Percentiles rank a stretch among this genome's conserved stretches.
phyloP scores from a whole-genome alignment of 1,284 basidiomycete genomes.

The Bjerkandera adusta region DNA sequence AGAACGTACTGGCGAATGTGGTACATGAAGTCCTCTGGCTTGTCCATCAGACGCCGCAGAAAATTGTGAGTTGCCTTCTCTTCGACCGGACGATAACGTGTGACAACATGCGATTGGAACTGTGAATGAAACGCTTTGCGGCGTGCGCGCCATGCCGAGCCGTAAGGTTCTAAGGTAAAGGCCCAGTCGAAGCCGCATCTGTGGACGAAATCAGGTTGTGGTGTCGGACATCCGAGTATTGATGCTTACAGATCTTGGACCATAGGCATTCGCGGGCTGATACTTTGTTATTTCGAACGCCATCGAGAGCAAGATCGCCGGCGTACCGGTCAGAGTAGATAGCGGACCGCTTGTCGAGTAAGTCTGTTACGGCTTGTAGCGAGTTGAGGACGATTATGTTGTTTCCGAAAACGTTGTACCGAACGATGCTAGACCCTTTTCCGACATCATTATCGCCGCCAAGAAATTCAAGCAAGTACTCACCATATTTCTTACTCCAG shows the following conservation, averaged over 20 bases:
- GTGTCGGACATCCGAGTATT: too few relatives aligned
- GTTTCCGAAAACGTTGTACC: constrained; percentile 2
- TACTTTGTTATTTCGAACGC: not conserved
- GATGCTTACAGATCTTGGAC: not conserved
- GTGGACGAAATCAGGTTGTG: too few relatives aligned
- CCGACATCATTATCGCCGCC: too few relatives aligned
- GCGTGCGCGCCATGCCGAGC: constrained; percentile 3
- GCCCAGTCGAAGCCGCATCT: constrained; percentile 3
- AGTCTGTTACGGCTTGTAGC: constrained; percentile 3
- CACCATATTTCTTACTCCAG: constrained; percentile 16
- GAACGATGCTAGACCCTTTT: constrained; percentile 8
- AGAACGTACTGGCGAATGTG: constrained; percentile 22
- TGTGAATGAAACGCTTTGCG: constrained; percentile 6
- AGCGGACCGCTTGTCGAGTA: constrained; percentile 11
- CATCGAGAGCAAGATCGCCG: not conserved
- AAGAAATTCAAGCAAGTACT: not conserved
- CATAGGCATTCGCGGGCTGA: constrained; percentile 1
- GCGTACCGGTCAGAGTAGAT: constrained; percentile 11
- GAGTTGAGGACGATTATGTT: constrained; percentile 1
- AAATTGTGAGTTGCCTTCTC: not conserved
- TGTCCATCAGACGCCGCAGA: not conserved
- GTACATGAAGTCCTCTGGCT: constrained; percentile 3
- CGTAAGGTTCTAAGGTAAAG: constrained; percentile 3
- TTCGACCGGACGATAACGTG: constrained; percentile 2
- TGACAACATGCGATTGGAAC: not conserved